Evolutionary conservation across 768 basidiomycete genomes (phyloP).

Genomic region (Amanita polypyramis): DNA sequence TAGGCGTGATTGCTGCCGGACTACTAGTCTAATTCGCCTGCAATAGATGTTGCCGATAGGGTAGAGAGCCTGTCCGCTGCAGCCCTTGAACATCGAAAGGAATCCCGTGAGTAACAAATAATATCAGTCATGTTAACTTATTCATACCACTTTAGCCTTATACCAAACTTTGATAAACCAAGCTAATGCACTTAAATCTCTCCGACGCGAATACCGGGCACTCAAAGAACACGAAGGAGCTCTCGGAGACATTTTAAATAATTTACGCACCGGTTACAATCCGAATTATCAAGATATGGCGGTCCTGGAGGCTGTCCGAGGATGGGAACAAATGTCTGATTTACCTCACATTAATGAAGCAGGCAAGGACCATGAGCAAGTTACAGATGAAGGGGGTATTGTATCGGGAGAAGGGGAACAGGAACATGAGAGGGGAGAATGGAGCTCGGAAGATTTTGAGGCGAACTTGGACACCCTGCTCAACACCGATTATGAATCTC

Average conservation of each 20-base stretch:
- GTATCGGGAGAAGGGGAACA: conserved; percentile 30
- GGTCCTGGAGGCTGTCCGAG: conserved; percentile 90
- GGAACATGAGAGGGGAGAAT: conserved; percentile 46
- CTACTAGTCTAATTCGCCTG: not conserved
- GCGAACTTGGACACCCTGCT: conserved; percentile 46
- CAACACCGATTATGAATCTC: conserved; percentile 56
- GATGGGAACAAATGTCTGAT: conserved; percentile 73
- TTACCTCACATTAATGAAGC: conserved; percentile 66
- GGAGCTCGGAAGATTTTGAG: conserved; percentile 51
- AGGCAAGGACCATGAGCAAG: conserved; percentile 31
- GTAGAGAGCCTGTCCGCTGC: conserved; percentile 72
- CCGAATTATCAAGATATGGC: conserved; percentile 99
- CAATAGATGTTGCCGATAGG: conserved; percentile 63
- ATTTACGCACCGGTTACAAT: conserved; percentile 81
- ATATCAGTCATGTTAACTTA: not conserved
- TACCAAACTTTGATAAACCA: conserved; percentile 70
- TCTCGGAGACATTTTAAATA: conserved; percentile 74
- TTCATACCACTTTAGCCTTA: conserved; percentile 41
- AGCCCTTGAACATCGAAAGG: conserved; percentile 74
- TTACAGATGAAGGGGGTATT: conserved; percentile 14
- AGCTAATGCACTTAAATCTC: conserved; percentile 62
- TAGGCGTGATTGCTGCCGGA: conserved; percentile 16
- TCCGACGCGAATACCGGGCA: conserved; percentile 61
- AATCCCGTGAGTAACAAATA: conserved; percentile 57
- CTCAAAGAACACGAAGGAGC: conserved; percentile 66